Evolutionary conservation across 2,329 filamentous ascomycete genomes (phyloP).

Genomic region (Colletotrichum godetiae): DNA sequence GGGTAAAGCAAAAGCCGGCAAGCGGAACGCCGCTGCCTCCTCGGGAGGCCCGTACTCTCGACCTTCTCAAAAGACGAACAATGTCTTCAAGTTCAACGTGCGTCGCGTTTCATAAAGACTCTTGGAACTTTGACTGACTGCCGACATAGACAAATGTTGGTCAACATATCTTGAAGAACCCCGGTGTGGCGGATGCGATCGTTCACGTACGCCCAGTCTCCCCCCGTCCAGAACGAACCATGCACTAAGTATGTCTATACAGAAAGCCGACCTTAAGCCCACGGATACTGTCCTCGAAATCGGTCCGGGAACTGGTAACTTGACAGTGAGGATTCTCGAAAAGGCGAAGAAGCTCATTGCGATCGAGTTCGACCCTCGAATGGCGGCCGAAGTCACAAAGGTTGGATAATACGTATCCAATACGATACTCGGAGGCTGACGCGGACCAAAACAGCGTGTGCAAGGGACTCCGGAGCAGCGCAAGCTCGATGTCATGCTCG

Average conservation of each 20-base stretch:
- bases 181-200: slow-evolving; percentile 81
- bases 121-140: not conserved
- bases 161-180: slow-evolving; percentile 91
- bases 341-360: slow-evolving; percentile 85
- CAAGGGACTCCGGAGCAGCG: slow-evolving; percentile 89
- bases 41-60: slow-evolving; percentile 36
- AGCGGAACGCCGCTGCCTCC: slow-evolving; percentile 60
- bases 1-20: slow-evolving; percentile 64
- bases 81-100: slow-evolving; percentile 94
- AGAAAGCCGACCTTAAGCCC: slow-evolving; percentile 90
- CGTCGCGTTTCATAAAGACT: slow-evolving; percentile 62
- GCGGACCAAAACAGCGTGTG: slow-evolving; percentile 77
- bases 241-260: slow-evolving; percentile 49
- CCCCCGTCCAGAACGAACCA: slow-evolving; percentile 13
- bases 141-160: slow-evolving; percentile 31
- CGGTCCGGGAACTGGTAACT: slow-evolving; percentile 88
- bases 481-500: slow-evolving; percentile 86
- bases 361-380: slow-evolving; percentile 93
- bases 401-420: slow-evolving; percentile 40
- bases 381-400: slow-evolving; percentile 96
- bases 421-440: slow-evolving; percentile 61
- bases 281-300: slow-evolving; percentile 93
- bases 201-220: slow-evolving; percentile 45
- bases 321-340: slow-evolving; percentile 90
- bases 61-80: slow-evolving; percentile 62